phyloP scores from a whole-genome alignment of 2,329 filamentous ascomycete species.

The Blastomyces parvus region DNA sequence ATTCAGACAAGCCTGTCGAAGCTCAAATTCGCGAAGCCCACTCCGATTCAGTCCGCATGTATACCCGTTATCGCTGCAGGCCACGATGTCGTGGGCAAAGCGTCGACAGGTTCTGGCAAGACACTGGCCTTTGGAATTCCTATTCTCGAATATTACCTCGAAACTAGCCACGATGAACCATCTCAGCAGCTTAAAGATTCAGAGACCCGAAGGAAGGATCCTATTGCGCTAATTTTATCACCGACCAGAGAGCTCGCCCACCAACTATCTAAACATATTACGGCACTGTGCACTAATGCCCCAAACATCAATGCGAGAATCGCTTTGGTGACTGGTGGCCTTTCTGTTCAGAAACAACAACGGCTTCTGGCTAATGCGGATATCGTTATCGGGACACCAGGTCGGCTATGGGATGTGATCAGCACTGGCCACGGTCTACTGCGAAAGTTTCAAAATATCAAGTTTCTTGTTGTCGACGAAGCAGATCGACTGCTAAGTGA shows the following conservation, averaged over 20 bases:
- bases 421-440: constrained; percentile 63
- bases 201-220: constrained; percentile 34
- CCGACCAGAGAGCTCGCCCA: constrained; percentile 91
- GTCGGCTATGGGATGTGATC: constrained; percentile 88
- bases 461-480: constrained; percentile 85
- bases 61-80: constrained; percentile 77
- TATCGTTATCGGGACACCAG: constrained; percentile 87
- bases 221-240: constrained; percentile 72
- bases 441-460: constrained; percentile 59
- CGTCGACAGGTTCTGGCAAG: constrained; percentile 92
- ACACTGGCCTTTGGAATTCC: constrained; percentile 92
- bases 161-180: constrained; percentile 29
- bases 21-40: constrained; percentile 71
- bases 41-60: constrained; percentile 65
- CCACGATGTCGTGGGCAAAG: constrained; percentile 90
- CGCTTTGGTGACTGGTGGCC: constrained; percentile 82
- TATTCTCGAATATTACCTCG: constrained; percentile 75
- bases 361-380: constrained; percentile 74
- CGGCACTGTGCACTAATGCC: constrained; percentile 57
- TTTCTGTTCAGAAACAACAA: constrained; percentile 93
- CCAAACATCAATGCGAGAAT: constrained; percentile 54
- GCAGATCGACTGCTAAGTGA: constrained; percentile 85
- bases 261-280: constrained; percentile 77
- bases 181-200: constrained; percentile 28
- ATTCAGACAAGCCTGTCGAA: constrained; percentile 66